Percentiles rank a stretch among this genome's conserved stretches.
These are phyloP conservation scores for Nemania serpens DNA, from an alignment of 2,329 filamentous ascomycete genomes.

Conservation along the genomic window DNA sequence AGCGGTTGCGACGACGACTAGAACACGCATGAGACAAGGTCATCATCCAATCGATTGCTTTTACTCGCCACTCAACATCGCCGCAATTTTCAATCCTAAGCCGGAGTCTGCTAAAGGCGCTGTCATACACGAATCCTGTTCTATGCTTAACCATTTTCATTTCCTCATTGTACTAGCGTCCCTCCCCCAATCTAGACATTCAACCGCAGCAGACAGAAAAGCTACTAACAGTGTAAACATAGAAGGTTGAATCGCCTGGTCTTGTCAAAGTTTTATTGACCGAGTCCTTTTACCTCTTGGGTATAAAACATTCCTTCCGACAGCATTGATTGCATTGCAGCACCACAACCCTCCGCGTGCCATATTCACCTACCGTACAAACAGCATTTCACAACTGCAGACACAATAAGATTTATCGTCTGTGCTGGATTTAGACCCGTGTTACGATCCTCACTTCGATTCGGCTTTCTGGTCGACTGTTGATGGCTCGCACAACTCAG, in stretches of 20 bases:
- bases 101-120: not conserved
- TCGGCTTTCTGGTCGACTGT: conserved; percentile 17
- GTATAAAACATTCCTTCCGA: conserved; percentile 17
- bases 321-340: conserved; percentile 5
- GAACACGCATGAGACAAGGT: not conserved
- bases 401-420: not conserved
- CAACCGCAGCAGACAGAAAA: too few relatives aligned
- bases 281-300: not conserved
- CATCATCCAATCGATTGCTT: not conserved
- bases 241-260: conserved; percentile 11
- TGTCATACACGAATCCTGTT: too few relatives aligned
- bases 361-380: not conserved
- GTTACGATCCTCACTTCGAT: not conserved
- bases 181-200: too few relatives aligned
- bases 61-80: not conserved
- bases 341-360: not conserved
- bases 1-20: not conserved
- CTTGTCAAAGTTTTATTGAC: conserved; percentile 2
- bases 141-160: too few relatives aligned
- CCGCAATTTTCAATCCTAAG: not conserved
- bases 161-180: too few relatives aligned
- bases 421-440: not conserved
- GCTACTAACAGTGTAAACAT: conserved; percentile 1
- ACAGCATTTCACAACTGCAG: not conserved
- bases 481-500: conserved; percentile 46